These are phyloP conservation scores for Phlyctochytrium planicorne DNA, from an alignment of 192 early-diverging fungal genomes.

Conservation along the genomic window DNA sequence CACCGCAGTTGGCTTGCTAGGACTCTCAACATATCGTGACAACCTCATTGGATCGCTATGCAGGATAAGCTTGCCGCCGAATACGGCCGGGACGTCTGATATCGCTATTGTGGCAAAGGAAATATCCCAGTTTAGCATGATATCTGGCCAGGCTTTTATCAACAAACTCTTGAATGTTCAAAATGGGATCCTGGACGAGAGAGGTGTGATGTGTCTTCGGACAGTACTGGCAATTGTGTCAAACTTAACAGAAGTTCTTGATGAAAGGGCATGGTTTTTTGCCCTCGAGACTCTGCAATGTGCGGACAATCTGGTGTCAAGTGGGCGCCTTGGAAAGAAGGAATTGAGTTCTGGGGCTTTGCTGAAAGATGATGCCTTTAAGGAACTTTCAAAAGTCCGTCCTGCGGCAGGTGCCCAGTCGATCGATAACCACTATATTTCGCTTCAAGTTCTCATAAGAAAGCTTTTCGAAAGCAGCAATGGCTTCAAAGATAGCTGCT, in stretches of 20 bases:
- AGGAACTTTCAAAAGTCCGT: slow-evolving; percentile 5
- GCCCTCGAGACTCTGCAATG: slow-evolving; percentile 86
- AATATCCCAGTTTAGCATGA: slow-evolving; percentile 1
- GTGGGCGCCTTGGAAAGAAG: slow-evolving; percentile 43
- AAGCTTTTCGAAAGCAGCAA: slow-evolving; percentile 71
- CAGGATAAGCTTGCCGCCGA: slow-evolving; percentile 70
- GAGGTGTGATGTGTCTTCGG: slow-evolving; percentile 77
- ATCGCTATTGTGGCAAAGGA: slow-evolving; percentile 11
- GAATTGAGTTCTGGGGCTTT: slow-evolving; percentile 33
- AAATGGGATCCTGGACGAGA: slow-evolving; percentile 57
- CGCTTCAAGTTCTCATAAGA: slow-evolving; percentile 37
- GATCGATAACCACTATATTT: slow-evolving; percentile 30
- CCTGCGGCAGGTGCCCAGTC: background rate
- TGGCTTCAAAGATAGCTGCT: slow-evolving; percentile 54
- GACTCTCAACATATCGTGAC: slow-evolving; percentile 77
- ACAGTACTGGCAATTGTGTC: slow-evolving; percentile 70
- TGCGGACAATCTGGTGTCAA: slow-evolving; percentile 73
- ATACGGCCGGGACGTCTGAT: slow-evolving; percentile 5
- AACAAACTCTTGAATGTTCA: background rate
- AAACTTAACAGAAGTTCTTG: slow-evolving; percentile 71
- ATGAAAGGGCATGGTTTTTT: slow-evolving; percentile 77
- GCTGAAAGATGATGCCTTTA: slow-evolving; percentile 10
- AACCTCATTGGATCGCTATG: slow-evolving; percentile 84
- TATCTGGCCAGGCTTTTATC: slow-evolving; percentile 15
- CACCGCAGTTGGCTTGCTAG: slow-evolving; percentile 76